These are phyloP conservation scores for Solanum pennellii DNA, from an alignment of 257 asterid species.

Conservation along the genomic window DNA sequence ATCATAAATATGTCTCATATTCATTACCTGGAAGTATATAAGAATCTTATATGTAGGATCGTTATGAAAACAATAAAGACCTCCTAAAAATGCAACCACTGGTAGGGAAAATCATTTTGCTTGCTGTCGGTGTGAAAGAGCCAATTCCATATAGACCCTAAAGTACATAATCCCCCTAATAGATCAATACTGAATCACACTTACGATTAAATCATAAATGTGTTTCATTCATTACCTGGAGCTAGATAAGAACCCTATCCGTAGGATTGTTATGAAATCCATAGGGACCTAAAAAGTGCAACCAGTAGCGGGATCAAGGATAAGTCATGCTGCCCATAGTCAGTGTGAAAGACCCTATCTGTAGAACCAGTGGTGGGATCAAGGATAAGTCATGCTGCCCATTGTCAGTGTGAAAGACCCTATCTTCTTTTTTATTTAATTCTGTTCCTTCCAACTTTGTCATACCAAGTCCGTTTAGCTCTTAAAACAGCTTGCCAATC, in stretches of 20 bases:
- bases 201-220: not conserved
- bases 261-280: not conserved
- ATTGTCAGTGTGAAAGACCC: not conserved
- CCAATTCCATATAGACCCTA: not conserved
- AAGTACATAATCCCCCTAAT: not conserved
- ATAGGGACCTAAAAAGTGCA: not conserved
- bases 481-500: not conserved
- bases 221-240: not conserved
- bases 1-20: not conserved
- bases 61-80: not conserved
- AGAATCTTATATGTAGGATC: not conserved
- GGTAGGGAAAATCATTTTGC: not conserved
- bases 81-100: not conserved
- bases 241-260: not conserved
- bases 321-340: not conserved
- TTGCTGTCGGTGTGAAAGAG: not conserved
- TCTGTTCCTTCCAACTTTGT: not conserved
- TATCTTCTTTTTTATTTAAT: not conserved
- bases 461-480: not conserved
- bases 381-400: not conserved
- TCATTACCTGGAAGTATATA: not conserved
- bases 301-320: not conserved
- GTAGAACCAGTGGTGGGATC: not conserved
- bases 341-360: not conserved
- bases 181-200: not conserved